Evolutionary conservation across 129 eudicot genomes (phyloP), one percentile per base, ranked within the genome.

Genomic region (Helianthus tuberosus): DNA sequence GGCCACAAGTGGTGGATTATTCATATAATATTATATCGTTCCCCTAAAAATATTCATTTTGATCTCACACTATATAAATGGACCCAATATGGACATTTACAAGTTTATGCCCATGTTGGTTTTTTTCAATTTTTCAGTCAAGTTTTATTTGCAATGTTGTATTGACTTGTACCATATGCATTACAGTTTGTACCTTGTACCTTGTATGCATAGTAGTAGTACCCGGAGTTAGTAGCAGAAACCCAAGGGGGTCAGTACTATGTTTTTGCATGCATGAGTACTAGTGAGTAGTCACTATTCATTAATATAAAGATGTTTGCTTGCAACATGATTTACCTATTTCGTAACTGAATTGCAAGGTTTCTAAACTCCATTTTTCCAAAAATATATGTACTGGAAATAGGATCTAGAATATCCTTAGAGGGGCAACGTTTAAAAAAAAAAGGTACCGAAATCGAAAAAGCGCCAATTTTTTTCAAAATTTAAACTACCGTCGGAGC

Each of bases 201-300:
- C 23, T 20, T 20, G 39, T 8, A 64, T 39, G 52, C 32, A 68
- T 27, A 47, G 65, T 53, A 11, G 64, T n/a, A 69, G 74, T 51
- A 43, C 23, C 59, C 5, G 73, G 48, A 52, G 58, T 67, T 66
- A n/a, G 11, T 66, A 53, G 36, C 41, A 39, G 47, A 41, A 75
- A 12, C 49, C 16, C 13, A 12, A 66, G 32, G 81, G 68, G 75
- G 81, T 77, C 81, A 35, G 69, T 77, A 77, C 81, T 69, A 60
- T 59, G 75, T 46, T 77, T 59, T 41, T 77, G 70, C 75, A 68
- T 49, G 75, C 64, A 17, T 77, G 81, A 59, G 64, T 14, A 12
- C 36, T 32, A 32, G 36, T 32, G 36, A 32, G 36, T 32, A 32
- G 54, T 77, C 69, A 11, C 62, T 68, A 68, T 46, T 68, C 62